Evolutionary conservation across 129 eudicot genomes (phyloP).

Genomic region (Helianthus annuus): DNA sequence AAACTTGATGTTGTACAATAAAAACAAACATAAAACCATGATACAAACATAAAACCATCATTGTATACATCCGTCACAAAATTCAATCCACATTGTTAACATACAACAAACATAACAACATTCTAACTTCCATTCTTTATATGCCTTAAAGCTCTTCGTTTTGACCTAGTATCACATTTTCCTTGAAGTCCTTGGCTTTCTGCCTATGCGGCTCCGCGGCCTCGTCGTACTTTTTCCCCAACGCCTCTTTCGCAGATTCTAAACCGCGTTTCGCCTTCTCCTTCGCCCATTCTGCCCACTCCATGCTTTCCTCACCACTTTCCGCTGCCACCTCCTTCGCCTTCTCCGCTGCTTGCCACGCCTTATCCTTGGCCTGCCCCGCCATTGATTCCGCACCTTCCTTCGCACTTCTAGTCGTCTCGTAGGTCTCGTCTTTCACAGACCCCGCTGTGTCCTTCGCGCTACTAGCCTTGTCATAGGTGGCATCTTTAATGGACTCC

Average conservation of each 20-base stretch:
- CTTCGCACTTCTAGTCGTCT: background rate
- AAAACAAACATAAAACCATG: too few relatives aligned
- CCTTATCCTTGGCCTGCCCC: slow-evolving; percentile 23
- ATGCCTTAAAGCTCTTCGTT: slow-evolving; percentile 51
- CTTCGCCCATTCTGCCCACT: slow-evolving; percentile 48
- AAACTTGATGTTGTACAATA: too few relatives aligned
- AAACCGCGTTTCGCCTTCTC: slow-evolving; percentile 48
- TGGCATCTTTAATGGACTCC: slow-evolving; percentile 1
- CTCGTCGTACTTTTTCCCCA: slow-evolving; percentile 41
- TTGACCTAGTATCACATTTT: slow-evolving; percentile 17
- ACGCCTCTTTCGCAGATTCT: slow-evolving; percentile 50
- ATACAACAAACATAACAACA: background rate
- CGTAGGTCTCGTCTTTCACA: background rate
- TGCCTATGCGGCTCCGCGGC: slow-evolving; percentile 40
- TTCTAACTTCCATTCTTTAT: background rate
- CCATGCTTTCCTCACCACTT: slow-evolving; percentile 29
- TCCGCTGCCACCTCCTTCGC: slow-evolving; percentile 6
- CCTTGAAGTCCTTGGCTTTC: slow-evolving; percentile 42
- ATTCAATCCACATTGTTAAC: background rate
- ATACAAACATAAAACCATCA: too few relatives aligned
- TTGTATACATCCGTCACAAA: too few relatives aligned
- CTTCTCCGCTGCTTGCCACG: slow-evolving; percentile 18
- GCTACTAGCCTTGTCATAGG: background rate
- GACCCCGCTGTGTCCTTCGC: too few relatives aligned
- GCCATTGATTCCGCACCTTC: slow-evolving; percentile 4